Evolutionary conservation across 2,329 filamentous ascomycete genomes (phyloP).

Genomic region (Colletotrichum caudatum): DNA sequence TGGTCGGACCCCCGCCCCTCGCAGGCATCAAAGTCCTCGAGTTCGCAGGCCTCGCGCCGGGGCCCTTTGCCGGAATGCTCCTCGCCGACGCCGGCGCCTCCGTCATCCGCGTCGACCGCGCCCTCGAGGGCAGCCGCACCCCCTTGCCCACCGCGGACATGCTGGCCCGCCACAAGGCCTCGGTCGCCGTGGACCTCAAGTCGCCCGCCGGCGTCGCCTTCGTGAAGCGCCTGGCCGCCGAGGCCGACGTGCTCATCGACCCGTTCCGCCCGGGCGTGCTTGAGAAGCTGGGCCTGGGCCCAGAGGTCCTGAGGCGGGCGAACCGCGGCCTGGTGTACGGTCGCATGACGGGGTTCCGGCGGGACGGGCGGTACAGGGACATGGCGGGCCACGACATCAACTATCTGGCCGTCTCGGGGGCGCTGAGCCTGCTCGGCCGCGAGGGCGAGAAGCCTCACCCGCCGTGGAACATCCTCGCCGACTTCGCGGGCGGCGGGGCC

Average conservation of each 20-base stretch:
- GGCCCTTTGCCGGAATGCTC: conserved; percentile 88
- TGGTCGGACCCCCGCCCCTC: conserved; percentile 57
- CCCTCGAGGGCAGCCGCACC: conserved; percentile 55
- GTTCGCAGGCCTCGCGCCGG: conserved; percentile 74
- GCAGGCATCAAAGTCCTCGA: conserved; percentile 69
- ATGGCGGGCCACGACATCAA: conserved; percentile 99
- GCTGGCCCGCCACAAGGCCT: conserved; percentile 84
- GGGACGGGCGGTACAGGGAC: conserved; percentile 84
- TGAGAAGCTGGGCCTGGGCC: conserved; percentile 84
- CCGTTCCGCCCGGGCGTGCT: conserved; percentile 93
- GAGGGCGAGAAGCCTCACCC: conserved; percentile 77
- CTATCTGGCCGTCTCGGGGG: conserved; percentile 90
- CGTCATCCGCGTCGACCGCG: conserved; percentile 86
- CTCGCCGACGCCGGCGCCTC: conserved; percentile 90
- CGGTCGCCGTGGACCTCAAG: conserved; percentile 85
- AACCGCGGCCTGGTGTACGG: conserved; percentile 85
- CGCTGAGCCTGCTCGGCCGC: conserved; percentile 80
- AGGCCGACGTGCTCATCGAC: conserved; percentile 87
- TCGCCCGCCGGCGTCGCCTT: conserved; percentile 71
- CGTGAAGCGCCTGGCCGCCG: conserved; percentile 71
- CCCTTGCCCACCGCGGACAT: conserved; percentile 72
- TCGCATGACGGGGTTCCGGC: conserved; percentile 89
- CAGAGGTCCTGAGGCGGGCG: conserved; percentile 71
- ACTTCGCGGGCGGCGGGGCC: conserved; percentile 91
- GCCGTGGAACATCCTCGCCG: conserved; percentile 86